Evolutionary conservation across 192 early-diverging fungal species (phyloP).

Genomic region (Gryganskiella cystojenkinii): DNA sequence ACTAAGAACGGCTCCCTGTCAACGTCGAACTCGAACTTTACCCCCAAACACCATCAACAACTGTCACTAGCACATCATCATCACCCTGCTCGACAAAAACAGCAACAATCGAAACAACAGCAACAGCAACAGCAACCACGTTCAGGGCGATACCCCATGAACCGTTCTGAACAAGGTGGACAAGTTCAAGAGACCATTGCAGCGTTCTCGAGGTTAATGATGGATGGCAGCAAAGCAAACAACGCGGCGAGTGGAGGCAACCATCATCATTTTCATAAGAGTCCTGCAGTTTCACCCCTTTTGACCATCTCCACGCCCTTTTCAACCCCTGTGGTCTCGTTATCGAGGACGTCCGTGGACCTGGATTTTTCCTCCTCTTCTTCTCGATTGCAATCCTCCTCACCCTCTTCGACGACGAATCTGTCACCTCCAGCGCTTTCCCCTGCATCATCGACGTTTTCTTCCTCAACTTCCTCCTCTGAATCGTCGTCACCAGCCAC

Average conservation of each 20-base stretch:
- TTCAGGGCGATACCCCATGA: slow-evolving; percentile 3
- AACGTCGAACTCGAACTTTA: no score
- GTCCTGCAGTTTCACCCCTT: slow-evolving; percentile 8
- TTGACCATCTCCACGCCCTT: slow-evolving; percentile 22
- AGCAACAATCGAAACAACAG: neutral
- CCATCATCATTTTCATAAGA: neutral
- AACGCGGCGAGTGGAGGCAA: neutral
- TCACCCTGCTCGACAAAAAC: no score
- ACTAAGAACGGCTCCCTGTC: no score
- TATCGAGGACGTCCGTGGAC: no score
- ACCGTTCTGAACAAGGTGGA: slow-evolving; percentile 10
- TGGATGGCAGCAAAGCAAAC: slow-evolving; percentile 15
- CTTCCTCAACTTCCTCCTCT: slow-evolving; percentile 10
- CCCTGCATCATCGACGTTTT: neutral
- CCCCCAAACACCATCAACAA: no score
- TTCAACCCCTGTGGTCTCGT: neutral
- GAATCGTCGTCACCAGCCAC: slow-evolving; percentile 13
- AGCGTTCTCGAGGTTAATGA: slow-evolving; percentile 28
- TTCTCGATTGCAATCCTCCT: neutral
- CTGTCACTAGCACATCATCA: no score
- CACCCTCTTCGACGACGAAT: neutral
- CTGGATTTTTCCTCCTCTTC: neutral
- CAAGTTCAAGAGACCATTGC: slow-evolving; percentile 33
- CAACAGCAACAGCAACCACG: neutral
- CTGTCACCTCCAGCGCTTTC: slow-evolving; percentile 1